These are phyloP conservation scores for Gnomoniopsis smithogilvyi DNA, from an alignment of 2,329 filamentous ascomycete genomes.

Conservation along the genomic window DNA sequence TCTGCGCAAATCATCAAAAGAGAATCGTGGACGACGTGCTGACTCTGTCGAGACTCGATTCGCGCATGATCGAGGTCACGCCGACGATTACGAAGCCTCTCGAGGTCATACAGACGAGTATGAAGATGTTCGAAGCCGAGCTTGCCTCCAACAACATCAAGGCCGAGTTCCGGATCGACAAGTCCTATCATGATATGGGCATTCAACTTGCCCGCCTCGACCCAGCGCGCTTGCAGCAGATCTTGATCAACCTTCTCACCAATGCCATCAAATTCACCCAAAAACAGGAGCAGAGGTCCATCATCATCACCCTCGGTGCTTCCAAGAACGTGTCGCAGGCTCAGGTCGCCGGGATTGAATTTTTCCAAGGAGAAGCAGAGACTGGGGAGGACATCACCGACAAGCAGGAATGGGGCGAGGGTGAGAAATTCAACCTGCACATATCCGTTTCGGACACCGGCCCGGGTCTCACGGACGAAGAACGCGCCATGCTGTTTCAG, in stretches of 20 bases:
- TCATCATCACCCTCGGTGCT: constrained; percentile 63
- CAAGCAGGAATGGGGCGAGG: constrained; percentile 65
- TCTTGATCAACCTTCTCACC: constrained; percentile 72
- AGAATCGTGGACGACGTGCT: constrained; percentile 73
- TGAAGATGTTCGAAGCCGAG: constrained; percentile 80
- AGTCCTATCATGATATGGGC: constrained; percentile 61
- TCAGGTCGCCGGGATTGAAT: constrained; percentile 38
- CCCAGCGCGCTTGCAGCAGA: constrained; percentile 69
- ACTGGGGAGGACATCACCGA: constrained; percentile 44
- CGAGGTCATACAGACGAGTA: constrained; percentile 60
- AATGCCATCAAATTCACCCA: constrained; percentile 66
- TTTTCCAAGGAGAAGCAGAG: constrained; percentile 44
- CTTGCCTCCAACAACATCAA: constrained; percentile 68
- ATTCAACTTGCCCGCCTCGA: constrained; percentile 74
- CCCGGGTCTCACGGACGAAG: constrained; percentile 65
- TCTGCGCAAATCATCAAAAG: constrained; percentile 79
- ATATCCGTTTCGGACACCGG: constrained; percentile 72
- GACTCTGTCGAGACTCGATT: constrained; percentile 73
- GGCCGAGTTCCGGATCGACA: constrained; percentile 65
- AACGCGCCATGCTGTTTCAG: constrained; percentile 73
- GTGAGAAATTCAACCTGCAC: constrained; percentile 68
- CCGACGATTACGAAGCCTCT: constrained; percentile 67
- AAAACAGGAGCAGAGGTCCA: constrained; percentile 54
- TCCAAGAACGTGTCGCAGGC: constrained; percentile 48
- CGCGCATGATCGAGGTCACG: constrained; percentile 68